Percentiles rank a stretch among this genome's conserved stretches.
Evolutionary conservation across 169 alveolate genomes (phyloP).

Genomic region (Plasmodium fragile): DNA sequence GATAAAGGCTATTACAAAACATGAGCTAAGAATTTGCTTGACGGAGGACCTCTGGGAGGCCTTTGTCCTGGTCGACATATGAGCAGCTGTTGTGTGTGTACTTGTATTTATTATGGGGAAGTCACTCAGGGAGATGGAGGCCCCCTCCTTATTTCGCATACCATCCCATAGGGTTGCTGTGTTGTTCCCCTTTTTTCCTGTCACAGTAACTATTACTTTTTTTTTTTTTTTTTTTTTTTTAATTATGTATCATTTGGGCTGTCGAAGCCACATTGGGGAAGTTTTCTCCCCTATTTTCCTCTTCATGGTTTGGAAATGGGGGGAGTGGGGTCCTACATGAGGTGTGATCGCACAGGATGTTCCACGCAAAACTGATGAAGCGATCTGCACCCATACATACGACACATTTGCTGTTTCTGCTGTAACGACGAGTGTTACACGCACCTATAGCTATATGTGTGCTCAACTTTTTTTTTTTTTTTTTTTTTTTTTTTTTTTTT

Average conservation of each 20-base stretch:
- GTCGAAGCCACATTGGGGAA: not conserved
- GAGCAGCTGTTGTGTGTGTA: not conserved
- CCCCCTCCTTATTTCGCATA: not conserved
- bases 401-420: not conserved
- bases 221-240: not conserved
- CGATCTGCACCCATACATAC: not conserved
- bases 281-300: not conserved
- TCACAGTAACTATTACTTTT: not conserved
- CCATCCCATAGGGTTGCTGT: not conserved
- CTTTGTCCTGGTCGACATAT: conserved; percentile 60
- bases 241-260: not conserved
- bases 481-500: too few species aligned
- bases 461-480: not conserved
- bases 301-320: not conserved
- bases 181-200: not conserved
- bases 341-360: not conserved
- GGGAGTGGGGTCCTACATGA: not conserved
- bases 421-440: not conserved
- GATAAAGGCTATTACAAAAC: conserved; percentile 85
- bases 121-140: not conserved
- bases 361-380: not conserved
- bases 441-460: not conserved
- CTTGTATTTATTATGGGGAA: not conserved
- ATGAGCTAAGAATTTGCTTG: conserved; percentile 69
- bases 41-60: conserved; percentile 24